Base-by-base conservation (phyloP, 139 green algal species). In the Chara braunii region DNA sequence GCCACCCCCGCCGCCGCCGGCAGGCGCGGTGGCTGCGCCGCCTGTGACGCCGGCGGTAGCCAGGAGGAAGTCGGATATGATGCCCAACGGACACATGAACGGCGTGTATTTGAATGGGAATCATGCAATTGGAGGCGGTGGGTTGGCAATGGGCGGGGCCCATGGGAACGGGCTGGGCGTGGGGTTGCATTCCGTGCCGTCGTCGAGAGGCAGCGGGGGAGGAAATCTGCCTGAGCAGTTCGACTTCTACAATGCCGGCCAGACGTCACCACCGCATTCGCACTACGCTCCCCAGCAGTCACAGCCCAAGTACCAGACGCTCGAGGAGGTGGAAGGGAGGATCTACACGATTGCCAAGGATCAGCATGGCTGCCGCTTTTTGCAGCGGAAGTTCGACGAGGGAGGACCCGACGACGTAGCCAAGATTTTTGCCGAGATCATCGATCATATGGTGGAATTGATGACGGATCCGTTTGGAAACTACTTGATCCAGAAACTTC, bases 391-490 rank as follows among this genome's bases (percentile, higher is more conserved):
- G 81, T 95, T 99, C 74, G 93, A 97, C 60, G 92, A 97, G 74
- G 93, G 90, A 3, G 88, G 87, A 18, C 55, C 85, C 2, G 64
- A 79, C 4, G 89, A 91, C 37, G 54, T 79, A 8, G 59, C 55
- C n/a, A 34, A 43, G 22, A 77, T 74, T 31, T 79, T 70, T 54
- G 40, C 32, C 34, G 85, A 92, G 75, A 80, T 94, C 11, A 71
- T 87, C 69, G 83, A 82, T 36, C 80, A 92, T 61, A 82, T 92
- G 5, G 83, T 90, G 26, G 84, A 92, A 53, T 84, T 99, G 12
- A 99, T 99, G 93, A 84, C 86, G 60, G 93, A 99, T 70, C 89
- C 92, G n/a, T 99, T 99, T 57, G 93, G 93, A 62, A 99, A 99
- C 75, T 99, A 99, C 80, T 85, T 99, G 34, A 87, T 97, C 37